Evolutionary conservation across 1,284 basidiomycete genomes (phyloP), one percentile per base, ranked within the genome.

Genomic region (Microbotryum silenes-acaulis): DNA sequence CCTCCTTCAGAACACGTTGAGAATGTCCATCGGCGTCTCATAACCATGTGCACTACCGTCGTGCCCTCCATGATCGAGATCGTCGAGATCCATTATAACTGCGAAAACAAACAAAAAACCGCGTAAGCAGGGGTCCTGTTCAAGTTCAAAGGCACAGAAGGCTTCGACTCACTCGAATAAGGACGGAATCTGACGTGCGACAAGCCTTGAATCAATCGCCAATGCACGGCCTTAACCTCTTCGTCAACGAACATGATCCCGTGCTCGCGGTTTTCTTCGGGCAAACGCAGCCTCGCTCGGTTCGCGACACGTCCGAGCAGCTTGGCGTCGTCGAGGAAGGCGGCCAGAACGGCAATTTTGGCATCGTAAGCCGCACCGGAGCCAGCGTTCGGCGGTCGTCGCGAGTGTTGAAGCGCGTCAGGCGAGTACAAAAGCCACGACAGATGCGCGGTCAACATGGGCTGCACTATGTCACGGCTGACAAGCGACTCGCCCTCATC

Each of bases 341-440:
- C 67, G 3, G 72, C 71, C 33, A 73, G 60, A 12, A 67, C 65
- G 20, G 71, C 69, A 25, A 73, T 54, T 21, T 70, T 67, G n/a
- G 65, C 54, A 49, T 73, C 72, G 63, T 71, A 73, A 25, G 54
- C 14, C 2, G 66, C 63, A 25, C 65, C 69, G 1, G 45, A 53
- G 8, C 61, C 58, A 29, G 58, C 48, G 3, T 62, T 46, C 9
- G 56, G 56, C 16, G 67, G 69, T 16, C 56, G 29, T 18, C 52
- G 37, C 4, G 57, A 62, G 20, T 58, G 53, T 23, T 63, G 50
- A 56, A 68, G 44, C 7, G 60, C 64, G 6, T 49, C 31, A 2
- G 59, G 60, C 14, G 65, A 56, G 56, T 63, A 68, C 46, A 73
- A 60, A 1, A 73, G 65, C 44, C 56, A 66, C 14, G 65, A 64